phyloP scores from a whole-genome alignment of 805 yeast species.

The Hyphopichia homilentoma region DNA sequence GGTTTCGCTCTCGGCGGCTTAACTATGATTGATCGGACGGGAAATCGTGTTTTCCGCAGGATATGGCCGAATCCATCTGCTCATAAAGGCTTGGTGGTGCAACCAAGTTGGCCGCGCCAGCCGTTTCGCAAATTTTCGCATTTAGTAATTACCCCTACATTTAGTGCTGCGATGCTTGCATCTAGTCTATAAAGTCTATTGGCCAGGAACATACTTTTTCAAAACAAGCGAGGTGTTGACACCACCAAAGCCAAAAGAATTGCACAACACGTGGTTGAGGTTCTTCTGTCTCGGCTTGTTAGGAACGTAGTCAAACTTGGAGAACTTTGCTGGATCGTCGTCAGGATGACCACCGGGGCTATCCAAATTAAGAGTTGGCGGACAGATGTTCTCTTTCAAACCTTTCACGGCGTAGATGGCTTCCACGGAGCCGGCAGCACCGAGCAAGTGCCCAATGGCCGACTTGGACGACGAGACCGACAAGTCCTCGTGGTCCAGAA shows the following conservation, averaged over 20 bases:
- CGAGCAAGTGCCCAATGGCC: constrained; percentile 87
- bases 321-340: constrained; percentile 39
- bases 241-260: constrained; percentile 98
- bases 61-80: too few species aligned
- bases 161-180: too few species aligned
- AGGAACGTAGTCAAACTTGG: constrained; percentile 56
- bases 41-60: too few species aligned
- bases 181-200: too few species aligned
- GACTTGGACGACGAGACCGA: constrained; percentile 84
- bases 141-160: too few species aligned
- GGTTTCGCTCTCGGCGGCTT: too few species aligned
- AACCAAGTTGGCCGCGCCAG: too few species aligned
- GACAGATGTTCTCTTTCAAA: constrained; percentile 51
- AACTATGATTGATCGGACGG: too few species aligned
- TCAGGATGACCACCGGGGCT: constrained; percentile 47
- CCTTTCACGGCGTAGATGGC: constrained; percentile 76
- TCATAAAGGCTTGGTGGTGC: too few species aligned
- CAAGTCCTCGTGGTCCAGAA: constrained; percentile 36
- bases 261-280: constrained; percentile 64
- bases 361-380: constrained; percentile 78
- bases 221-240: constrained; percentile 77
- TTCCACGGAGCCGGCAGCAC: constrained; percentile 96
- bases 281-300: constrained; percentile 35
- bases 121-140: too few species aligned
- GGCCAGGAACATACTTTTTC: constrained; percentile 16